Base-by-base conservation (phyloP, 306 rosid genomes). In the Prunus mira region DNA sequence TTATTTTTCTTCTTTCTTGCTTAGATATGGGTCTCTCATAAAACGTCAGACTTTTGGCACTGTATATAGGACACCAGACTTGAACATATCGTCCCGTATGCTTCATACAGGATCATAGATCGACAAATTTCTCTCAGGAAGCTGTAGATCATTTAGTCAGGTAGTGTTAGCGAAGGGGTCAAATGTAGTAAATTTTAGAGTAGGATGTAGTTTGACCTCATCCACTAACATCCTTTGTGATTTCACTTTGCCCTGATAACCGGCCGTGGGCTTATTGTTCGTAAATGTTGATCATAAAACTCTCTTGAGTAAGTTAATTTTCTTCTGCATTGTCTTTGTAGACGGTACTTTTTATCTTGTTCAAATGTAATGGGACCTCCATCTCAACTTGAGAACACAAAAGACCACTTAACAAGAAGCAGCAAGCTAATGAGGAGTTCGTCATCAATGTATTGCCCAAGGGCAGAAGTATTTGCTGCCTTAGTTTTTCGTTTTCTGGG, bases 1-100 rank as follows among this genome's bases (percentile, higher is more conserved):
- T 69, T 41, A 60, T 70, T 66, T 84, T 77, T 76, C 63, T 76
- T 78, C 75, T 56, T 80, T 84, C 81, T 81, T 80, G 75, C 72
- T 76, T 83, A 82, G 83, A 78, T 69, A 69, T 70, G 49, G 12
- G 55, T 75, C 57, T 79, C 46, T 64, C 73, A 28, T 69, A 12
- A 68, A 74, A 50, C 57, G 13, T 46, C 63, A 46, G 25, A 52
- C 32, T 63, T 67, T n/a, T 74, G 70, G 75, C 71, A 34, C 64
- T 65, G 72, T 62, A 62, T 46, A 65, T 62, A 49, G 51, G 12
- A 63, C 50, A 43, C 78, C 62, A 60, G 68, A 60, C 24, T 71
- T 56, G 76, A 57, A 57, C 55, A 22, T 34, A 65, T 30, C 64
- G n/a, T 15, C 51, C 58, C 67, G 27, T 66, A 66, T 51, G 68